phyloP scores from a whole-genome alignment of 345 rosid genomes.

The Rubroshorea leprosula region DNA sequence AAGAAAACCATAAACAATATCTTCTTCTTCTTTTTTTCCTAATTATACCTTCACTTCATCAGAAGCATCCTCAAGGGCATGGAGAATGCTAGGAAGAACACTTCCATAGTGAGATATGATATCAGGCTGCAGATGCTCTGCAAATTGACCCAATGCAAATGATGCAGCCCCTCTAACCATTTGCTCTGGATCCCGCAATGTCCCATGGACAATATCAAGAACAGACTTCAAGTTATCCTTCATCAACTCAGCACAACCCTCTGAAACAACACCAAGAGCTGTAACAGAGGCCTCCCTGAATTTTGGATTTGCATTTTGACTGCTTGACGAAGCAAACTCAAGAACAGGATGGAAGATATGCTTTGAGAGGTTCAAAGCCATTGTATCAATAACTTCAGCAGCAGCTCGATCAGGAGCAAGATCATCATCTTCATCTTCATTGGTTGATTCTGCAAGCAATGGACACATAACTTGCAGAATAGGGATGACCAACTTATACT shows the following conservation, averaged over 20 bases:
- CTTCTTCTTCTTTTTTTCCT: too few species aligned
- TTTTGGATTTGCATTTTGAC: constrained; percentile 69
- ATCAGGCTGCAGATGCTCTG: constrained; percentile 98
- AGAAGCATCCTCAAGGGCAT: constrained; percentile 86
- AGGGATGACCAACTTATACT: constrained; percentile 72
- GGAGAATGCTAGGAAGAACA: constrained; percentile 88
- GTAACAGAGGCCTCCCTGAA: constrained; percentile 94
- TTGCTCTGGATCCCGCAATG: constrained; percentile 88
- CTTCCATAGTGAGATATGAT: constrained; percentile 70
- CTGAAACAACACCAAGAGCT: constrained; percentile 88
- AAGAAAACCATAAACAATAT: background rate
- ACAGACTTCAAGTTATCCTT: constrained; percentile 78
- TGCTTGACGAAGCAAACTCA: constrained; percentile 80
- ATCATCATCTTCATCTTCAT: constrained; percentile 84
- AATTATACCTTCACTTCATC: constrained; percentile 91
- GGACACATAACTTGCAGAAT: constrained; percentile 98
- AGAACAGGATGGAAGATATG: constrained; percentile 72
- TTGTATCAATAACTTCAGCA: constrained; percentile 99
- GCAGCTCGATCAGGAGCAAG: constrained; percentile 98
- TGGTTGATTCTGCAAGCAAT: constrained; percentile 78
- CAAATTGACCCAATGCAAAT: constrained; percentile 95
- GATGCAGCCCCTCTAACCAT: constrained; percentile 99
- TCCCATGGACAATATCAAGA: constrained; percentile 75
- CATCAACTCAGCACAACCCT: constrained; percentile 85
- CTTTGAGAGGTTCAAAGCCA: constrained; percentile 87